Percentiles rank a stretch among this genome's conserved stretches.
phyloP scores from a whole-genome alignment of 768 basidiomycete genomes.

The Tulasnella sp. region DNA sequence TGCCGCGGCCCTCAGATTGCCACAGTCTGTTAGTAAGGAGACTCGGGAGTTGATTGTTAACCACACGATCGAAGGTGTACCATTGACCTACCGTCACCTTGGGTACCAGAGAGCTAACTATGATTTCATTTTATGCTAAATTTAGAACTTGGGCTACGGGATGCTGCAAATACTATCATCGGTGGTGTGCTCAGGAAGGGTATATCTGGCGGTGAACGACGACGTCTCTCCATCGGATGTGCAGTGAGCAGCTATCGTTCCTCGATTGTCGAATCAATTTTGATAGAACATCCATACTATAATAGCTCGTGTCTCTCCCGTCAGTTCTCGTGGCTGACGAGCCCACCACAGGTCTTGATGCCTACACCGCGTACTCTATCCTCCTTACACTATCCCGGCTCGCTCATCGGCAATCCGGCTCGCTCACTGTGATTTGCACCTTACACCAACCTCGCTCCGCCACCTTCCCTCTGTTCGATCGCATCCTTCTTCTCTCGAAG shows the following conservation, averaged over 20 bases:
- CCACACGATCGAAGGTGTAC: conserved; percentile 28
- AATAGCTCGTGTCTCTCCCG: conserved; percentile 42
- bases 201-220: conserved; percentile 49
- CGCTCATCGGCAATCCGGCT: conserved; percentile 24
- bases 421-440: conserved; percentile 47
- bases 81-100: neutral
- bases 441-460: conserved; percentile 59
- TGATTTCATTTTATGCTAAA: neutral
- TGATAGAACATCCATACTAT: neutral
- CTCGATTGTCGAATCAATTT: neutral
- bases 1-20: conserved; percentile 31
- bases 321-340: conserved; percentile 54
- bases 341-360: conserved; percentile 34
- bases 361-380: conserved; percentile 25
- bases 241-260: conserved; percentile 22
- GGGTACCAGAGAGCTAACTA: neutral
- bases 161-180: conserved; percentile 34
- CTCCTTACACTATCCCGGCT: conserved; percentile 34
- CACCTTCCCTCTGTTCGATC: conserved; percentile 49
- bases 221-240: conserved; percentile 49
- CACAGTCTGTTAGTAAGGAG: conserved; percentile 24
- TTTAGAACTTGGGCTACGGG: conserved; percentile 33
- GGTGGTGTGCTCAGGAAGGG: conserved; percentile 36
- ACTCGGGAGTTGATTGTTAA: conserved; percentile 31
- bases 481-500: conserved; percentile 44